phyloP scores from a whole-genome alignment of 176 grass and related monocot genomes.

The Chrysopogon serrulatus region DNA sequence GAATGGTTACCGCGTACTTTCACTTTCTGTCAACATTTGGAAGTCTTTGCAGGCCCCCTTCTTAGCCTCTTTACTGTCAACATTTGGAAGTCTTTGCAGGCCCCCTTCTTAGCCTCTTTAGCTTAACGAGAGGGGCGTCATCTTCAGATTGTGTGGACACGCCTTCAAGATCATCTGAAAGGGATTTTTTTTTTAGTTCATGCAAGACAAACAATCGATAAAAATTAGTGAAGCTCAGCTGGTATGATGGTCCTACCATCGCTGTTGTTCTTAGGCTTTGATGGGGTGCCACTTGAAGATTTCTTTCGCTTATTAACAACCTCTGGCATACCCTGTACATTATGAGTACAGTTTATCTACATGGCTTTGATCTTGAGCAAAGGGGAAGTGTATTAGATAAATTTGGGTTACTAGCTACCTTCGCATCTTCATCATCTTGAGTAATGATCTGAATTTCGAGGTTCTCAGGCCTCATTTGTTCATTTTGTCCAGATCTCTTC shows the following conservation, averaged over 20 bases:
- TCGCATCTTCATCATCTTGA: conserved; percentile 35
- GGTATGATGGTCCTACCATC: conserved; percentile 13
- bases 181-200: background rate
- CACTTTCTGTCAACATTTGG: background rate
- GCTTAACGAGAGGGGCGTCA: background rate
- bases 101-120: conserved; percentile 47
- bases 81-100: conserved; percentile 3
- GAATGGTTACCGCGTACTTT: conserved; percentile 5
- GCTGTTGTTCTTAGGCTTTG: background rate
- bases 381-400: background rate
- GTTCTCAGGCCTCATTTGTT: background rate
- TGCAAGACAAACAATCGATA: background rate
- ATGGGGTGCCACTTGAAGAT: background rate
- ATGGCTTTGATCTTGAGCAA: background rate
- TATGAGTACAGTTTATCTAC: background rate
- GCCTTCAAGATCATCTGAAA: conserved; percentile 31
- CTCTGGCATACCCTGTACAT: conserved; percentile 1
- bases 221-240: background rate
- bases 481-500: conserved; percentile 53
- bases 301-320: background rate
- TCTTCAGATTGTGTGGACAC: conserved; percentile 26
- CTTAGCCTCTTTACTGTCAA: conserved; percentile 39
- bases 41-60: conserved; percentile 16
- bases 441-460: background rate
- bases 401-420: conserved; percentile 28